Evolutionary conservation across 305 asterid species (phyloP), one percentile per base, ranked within the genome.

Genomic region (Fraxinus latifolia): DNA sequence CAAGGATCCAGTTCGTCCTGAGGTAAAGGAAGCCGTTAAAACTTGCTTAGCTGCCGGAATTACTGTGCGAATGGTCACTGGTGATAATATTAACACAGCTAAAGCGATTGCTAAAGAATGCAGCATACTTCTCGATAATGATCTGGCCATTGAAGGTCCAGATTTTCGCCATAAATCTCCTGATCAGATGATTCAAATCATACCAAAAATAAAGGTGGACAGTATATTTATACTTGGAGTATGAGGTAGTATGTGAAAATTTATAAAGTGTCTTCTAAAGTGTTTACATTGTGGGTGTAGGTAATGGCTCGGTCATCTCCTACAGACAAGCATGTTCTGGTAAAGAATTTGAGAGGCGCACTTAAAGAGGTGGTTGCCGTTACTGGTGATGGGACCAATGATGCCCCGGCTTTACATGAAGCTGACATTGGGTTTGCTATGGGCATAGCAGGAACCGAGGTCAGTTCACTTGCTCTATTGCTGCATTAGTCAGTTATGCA

Each of bases 391-490:
- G 98, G 99, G 76, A 94, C 99, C 25, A 96, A 96, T 80, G 99
- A 96, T 86, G 98, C 98, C 71, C 99, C 99, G 34, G 98, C 99
- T 81, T 84, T 96, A 91, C 98, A 93, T 70, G 98, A 94, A 87
- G 93, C 99, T 76, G 99, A 96, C 83, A 94, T 94, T 80, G 98
- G 99, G 83, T 88, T 96, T 90, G 98, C 99, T 73, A 94, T 96
- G 98, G 99, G 99, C 78, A 96, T 94, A 39, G 85, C 98, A 11
- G 99, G 99, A 88, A 96, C 99, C 78, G 98, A 96, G 98, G 99
- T 96, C 39, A 74, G 91, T 87, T 12, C 50, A 11, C 80, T 15
- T 77, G 44, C 44, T 81, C 68, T 72, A 11, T 60, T 67, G 37
- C 27, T 27, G 2, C 31, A 29, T 65, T 7, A 65, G 17, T 25